Evolutionary conservation across 495 filamentous ascomycete species (phyloP), one percentile per base, ranked within the genome.

Genomic region (Penicillium angulare): DNA sequence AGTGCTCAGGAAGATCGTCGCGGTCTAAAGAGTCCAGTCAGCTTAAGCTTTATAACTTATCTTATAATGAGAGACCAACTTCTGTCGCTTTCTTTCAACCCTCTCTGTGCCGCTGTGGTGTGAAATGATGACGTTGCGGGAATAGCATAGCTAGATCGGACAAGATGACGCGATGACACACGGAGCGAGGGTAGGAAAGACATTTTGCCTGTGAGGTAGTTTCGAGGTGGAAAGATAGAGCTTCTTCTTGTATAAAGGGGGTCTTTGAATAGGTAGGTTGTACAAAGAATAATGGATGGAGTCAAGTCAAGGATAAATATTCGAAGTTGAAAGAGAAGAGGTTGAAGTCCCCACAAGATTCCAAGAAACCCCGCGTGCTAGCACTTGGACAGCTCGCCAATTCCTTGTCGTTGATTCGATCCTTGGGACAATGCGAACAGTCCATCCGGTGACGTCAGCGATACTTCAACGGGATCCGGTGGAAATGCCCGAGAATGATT

Each of bases 1-100:
- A 80, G 57, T 80, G 63, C 2, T 59, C 41, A 36, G 64, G 46
- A 6, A 77, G 61, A 21, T 76, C 50, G 0, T 76, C 75, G 27
- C 69, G 67, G 56, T 72, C 74, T 76, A 12, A 9, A 17, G 21
- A 26, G 16, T 10, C 9, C 8, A 7, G 12, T 17, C 50, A n/a
- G 21, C 50, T 56, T 55, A 47, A 29, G 43, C 13, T 9, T 34
- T 7, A 2, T 31, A 2, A 2, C 0, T 38, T 18, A 27, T 35
- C 40, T 26, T 27, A 18, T 12, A 5, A 2, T 22, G 43, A 21
- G 20, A 8, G 8, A 58, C 65, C 49, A 20, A 75, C 72, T 62
- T 8, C 46, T 61, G 49, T 71, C 67, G 29, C 48, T 58, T 52
- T 75, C 72, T 29, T 73, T 73, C 33, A 75, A 56, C 21, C 54